These are phyloP conservation scores for Colletotrichum sp. DNA, from an alignment of 2,329 filamentous ascomycete species.

Conservation along the genomic window DNA sequence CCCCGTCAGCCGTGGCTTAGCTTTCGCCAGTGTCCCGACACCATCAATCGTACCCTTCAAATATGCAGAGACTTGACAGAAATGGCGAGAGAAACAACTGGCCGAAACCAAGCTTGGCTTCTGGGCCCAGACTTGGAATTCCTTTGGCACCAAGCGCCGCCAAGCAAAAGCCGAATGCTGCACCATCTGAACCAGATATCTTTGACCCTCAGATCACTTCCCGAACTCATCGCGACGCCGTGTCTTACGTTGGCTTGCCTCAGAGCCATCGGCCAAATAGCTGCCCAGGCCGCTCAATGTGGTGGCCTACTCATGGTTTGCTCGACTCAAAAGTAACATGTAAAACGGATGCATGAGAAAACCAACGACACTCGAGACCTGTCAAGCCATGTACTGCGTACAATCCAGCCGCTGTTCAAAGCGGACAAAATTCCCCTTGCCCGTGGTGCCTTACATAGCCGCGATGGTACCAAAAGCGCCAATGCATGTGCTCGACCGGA, in stretches of 20 bases:
- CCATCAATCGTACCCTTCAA: neutral
- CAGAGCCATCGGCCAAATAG: neutral
- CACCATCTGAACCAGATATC: neutral
- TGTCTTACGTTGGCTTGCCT: neutral
- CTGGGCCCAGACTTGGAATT: neutral
- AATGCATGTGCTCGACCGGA: neutral
- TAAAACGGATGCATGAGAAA: neutral
- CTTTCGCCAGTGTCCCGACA: neutral
- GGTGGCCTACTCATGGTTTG: neutral
- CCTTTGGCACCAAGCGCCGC: neutral
- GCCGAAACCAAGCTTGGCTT: neutral
- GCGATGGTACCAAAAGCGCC: neutral
- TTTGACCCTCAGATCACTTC: neutral
- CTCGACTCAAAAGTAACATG: neutral
- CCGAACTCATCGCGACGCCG: neutral
- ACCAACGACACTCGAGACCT: neutral
- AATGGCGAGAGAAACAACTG: neutral
- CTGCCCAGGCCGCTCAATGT: neutral
- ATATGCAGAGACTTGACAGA: neutral
- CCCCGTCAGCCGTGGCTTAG: neutral
- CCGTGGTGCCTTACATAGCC: constrained; percentile 13
- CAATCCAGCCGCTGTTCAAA: neutral
- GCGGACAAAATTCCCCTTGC: neutral
- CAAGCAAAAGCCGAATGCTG: neutral
- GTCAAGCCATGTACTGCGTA: neutral